Conservation (phyloP, 2,329 filamentous ascomycete genomes). For the Colletotrichum destructivum region DNA sequence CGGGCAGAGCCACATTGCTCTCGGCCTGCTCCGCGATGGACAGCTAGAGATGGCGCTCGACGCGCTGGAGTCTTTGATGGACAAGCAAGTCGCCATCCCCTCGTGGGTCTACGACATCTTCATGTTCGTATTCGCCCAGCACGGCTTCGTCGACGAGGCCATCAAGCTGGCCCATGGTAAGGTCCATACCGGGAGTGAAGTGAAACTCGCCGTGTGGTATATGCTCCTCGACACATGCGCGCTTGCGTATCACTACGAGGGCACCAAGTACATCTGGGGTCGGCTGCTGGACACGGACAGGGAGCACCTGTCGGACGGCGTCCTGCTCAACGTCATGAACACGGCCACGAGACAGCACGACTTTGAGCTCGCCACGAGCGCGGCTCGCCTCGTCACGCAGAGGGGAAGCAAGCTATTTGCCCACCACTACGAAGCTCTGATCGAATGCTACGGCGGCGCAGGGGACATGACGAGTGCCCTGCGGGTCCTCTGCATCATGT, state of each 20-base stretch:
- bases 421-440: conserved; percentile 85
- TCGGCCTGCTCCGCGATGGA: conserved; percentile 84
- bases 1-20: conserved; percentile 76
- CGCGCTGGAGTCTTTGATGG: conserved; percentile 77
- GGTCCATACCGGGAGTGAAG: conserved; percentile 53
- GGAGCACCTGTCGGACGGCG: conserved; percentile 75
- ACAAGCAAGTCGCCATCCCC: conserved; percentile 68
- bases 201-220: conserved; percentile 71
- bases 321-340: conserved; percentile 78
- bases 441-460: conserved; percentile 76
- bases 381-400: conserved; percentile 75
- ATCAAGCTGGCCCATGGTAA: conserved; percentile 77
- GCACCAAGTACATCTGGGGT: conserved; percentile 80
- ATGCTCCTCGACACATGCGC: conserved; percentile 84
- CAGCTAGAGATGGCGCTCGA: conserved; percentile 86
- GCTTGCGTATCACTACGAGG: conserved; percentile 72
- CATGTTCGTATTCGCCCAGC: conserved; percentile 79
- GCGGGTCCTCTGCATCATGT: conserved; percentile 81
- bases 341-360: conserved; percentile 81
- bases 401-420: conserved; percentile 71
- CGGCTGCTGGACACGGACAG: conserved; percentile 61
- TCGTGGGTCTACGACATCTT: conserved; percentile 86
- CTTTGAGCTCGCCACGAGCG: conserved; percentile 77
- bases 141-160: conserved; percentile 83
- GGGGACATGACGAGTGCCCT: conserved; percentile 78